These are phyloP conservation scores for Nitzschia palea DNA, from an alignment of 108 stramenopile species.

Conservation along the genomic window DNA sequence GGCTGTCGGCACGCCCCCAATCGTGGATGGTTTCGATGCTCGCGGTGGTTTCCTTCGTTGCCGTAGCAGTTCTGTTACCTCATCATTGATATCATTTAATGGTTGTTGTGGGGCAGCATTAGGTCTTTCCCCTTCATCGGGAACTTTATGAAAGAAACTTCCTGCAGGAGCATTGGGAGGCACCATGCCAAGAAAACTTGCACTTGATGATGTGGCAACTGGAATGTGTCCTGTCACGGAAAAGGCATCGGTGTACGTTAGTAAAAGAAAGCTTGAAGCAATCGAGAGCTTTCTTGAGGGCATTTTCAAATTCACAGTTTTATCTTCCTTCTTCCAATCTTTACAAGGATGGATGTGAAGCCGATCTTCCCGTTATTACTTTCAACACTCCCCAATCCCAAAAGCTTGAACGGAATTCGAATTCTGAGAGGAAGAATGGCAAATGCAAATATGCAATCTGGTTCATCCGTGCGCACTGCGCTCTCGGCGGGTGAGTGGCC, in stretches of 20 bases:
- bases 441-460: no score
- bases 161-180: constrained; percentile 34
- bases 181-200: neutral
- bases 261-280: neutral
- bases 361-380: no score
- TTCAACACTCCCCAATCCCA: no score
- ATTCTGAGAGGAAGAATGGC: no score
- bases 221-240: neutral
- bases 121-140: constrained; percentile 33
- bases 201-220: no score
- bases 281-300: neutral
- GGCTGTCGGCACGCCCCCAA: constrained; percentile 48
- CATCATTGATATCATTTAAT: constrained; percentile 21
- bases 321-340: no score
- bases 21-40: constrained; percentile 45
- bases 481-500: no score
- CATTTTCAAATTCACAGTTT: no score
- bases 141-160: constrained; percentile 59
- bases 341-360: no score
- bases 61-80: constrained; percentile 28
- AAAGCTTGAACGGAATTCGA: no score
- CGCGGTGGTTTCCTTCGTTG: constrained; percentile 25
- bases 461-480: no score
- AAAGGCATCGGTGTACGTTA: neutral
- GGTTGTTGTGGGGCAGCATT: constrained; percentile 1